Percentiles rank a stretch among this genome's conserved stretches.
Conservation (phyloP, 768 basidiomycete genomes). For the Hygrocybe punicea region DNA sequence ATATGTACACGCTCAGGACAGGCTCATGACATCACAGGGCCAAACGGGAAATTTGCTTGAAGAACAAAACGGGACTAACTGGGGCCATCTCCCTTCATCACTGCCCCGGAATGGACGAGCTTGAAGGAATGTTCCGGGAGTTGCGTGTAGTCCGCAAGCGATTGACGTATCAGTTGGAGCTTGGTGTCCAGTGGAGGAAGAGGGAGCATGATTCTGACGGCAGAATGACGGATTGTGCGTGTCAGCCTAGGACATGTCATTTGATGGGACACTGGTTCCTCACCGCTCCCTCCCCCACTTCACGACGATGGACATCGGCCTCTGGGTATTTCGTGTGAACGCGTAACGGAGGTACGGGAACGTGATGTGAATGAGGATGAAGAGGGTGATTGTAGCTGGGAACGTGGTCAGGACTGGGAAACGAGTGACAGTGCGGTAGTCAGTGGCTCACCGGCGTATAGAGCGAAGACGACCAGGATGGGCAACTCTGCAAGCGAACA, state of each 20-base stretch:
- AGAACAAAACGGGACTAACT: constrained; percentile 38
- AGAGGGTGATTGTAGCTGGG: background rate
- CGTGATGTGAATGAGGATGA: background rate
- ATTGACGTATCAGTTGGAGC: constrained; percentile 54
- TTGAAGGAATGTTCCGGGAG: constrained; percentile 72
- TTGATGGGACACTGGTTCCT: constrained; percentile 6
- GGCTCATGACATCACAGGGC: background rate
- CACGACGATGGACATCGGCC: constrained; percentile 42
- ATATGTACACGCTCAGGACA: background rate
- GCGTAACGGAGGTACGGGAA: background rate
- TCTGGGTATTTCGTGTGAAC: background rate
- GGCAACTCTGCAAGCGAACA: background rate
- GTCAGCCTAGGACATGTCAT: constrained; percentile 1
- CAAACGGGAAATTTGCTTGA: background rate
- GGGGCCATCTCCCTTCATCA: constrained; percentile 82
- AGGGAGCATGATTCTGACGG: constrained; percentile 37
- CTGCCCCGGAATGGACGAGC: constrained; percentile 84
- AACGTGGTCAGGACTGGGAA: background rate
- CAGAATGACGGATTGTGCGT: constrained; percentile 4
- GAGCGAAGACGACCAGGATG: background rate
- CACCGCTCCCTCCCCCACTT: constrained; percentile 45
- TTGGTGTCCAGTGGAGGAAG: constrained; percentile 60
- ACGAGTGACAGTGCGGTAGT: too few relatives aligned
- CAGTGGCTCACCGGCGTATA: background rate
- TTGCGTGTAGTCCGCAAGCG: constrained; percentile 71